A percentile compares a stretch with the other conserved stretches of the same genome.
These are phyloP conservation scores for Phytophthora palmivora DNA, from an alignment of 352 stramenopile genomes.

Conservation along the genomic window DNA sequence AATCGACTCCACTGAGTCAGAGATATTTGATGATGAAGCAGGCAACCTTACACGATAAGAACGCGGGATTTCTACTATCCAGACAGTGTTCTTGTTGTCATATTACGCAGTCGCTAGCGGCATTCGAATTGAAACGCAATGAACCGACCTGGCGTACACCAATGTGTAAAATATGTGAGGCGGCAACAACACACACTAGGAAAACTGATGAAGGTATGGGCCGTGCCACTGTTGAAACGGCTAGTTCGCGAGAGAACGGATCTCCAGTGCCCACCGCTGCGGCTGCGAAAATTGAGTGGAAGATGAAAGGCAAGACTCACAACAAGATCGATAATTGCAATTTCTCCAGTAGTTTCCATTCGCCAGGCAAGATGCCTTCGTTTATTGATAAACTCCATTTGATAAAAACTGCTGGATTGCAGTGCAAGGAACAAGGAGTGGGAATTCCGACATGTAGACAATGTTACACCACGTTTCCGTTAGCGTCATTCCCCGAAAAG, in stretches of 20 bases:
- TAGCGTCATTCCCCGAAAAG: conserved; percentile 6
- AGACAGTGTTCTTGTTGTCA: conserved; percentile 18
- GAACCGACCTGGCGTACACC: neutral
- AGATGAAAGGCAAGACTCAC: neutral
- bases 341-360: no score
- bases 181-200: neutral
- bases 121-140: conserved; percentile 9
- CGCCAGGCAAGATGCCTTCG: neutral
- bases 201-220: neutral
- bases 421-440: conserved; percentile 6
- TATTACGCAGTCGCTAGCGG: conserved; percentile 12
- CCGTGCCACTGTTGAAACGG: neutral
- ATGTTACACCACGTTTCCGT: conserved; percentile 14
- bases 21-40: conserved; percentile 5
- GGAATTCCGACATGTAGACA: conserved; percentile 9
- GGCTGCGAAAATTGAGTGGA: neutral
- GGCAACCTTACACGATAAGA: conserved; percentile 3
- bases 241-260: conserved; percentile 1
- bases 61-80: neutral
- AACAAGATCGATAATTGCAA: neutral
- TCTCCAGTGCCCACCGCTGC: neutral
- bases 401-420: conserved; percentile 6
- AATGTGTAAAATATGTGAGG: conserved; percentile 6
- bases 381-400: neutral
- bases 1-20: conserved; percentile 3